A percentile compares a stretch with the other conserved stretches of the same genome.
Evolutionary conservation across 371 early-diverging fungal genomes (phyloP).

Genomic region (Rhizopus microsporus): DNA sequence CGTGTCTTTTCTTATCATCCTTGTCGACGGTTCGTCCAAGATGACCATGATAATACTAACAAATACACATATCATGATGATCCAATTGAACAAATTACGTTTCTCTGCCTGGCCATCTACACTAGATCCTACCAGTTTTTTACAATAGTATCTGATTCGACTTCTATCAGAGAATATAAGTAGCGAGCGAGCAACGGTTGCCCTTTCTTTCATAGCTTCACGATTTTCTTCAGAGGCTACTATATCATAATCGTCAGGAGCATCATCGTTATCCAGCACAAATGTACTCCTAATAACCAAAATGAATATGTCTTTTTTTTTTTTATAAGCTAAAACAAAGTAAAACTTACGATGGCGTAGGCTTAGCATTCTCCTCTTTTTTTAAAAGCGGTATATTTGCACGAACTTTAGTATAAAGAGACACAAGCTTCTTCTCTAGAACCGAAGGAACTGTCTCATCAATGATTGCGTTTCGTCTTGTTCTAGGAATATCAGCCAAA

Average conservation of each 20-base stretch:
- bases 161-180: conserved; percentile 41
- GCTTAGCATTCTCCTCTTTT: conserved; percentile 12
- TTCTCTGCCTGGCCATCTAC: conserved; percentile 40
- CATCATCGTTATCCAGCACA: conserved; percentile 22
- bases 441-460: conserved; percentile 9
- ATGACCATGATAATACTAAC: conserved; percentile 59
- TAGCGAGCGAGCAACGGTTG: conserved; percentile 30
- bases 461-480: background rate
- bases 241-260: conserved; percentile 41
- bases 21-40: conserved; percentile 58
- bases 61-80: conserved; percentile 60
- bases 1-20: conserved; percentile 35
- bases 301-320: background rate
- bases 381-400: conserved; percentile 15
- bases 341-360: conserved; percentile 19
- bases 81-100: conserved; percentile 56
- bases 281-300: conserved; percentile 13
- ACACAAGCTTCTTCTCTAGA: conserved; percentile 15
- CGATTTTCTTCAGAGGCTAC: conserved; percentile 51
- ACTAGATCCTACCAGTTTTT: conserved; percentile 38
- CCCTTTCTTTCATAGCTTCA: conserved; percentile 25
- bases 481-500: conserved; percentile 18
- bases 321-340: background rate
- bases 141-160: conserved; percentile 40
- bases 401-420: conserved; percentile 7